Percentiles rank a stretch among this genome's conserved stretches.
phyloP scores from a whole-genome alignment of 176 grass and related monocot genomes.

The Themeda triandra region DNA sequence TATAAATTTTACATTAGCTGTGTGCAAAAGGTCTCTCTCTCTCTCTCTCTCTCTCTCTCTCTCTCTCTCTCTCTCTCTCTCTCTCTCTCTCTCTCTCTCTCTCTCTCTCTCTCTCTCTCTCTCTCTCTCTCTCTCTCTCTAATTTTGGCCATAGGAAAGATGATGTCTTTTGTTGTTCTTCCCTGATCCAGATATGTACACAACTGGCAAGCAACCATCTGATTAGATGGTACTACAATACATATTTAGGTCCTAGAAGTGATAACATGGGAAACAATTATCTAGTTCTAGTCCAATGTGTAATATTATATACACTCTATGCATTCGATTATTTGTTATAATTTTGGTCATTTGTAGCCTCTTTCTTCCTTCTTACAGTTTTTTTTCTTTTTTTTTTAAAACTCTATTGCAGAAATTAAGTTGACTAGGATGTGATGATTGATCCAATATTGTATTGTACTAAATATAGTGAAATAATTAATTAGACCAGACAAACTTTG shows the following conservation, averaged over 20 bases:
- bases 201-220: background rate
- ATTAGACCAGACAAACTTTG: background rate
- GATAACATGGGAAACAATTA: background rate
- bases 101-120: no score
- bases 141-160: background rate
- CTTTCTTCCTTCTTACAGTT: background rate
- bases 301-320: background rate
- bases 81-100: background rate
- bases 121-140: background rate
- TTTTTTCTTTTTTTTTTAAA: no score
- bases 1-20: no score
- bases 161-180: conserved; percentile 1
- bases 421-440: background rate
- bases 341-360: background rate
- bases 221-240: background rate
- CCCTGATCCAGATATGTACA: background rate
- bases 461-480: background rate
- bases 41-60: no score
- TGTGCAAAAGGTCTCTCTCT: no score
- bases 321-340: background rate
- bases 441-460: background rate
- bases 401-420: background rate
- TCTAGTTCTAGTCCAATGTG: background rate
- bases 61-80: no score
- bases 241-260: background rate